Evolutionary conservation across 805 yeast species (phyloP).

Genomic region (Suhomyces xylopsoci): DNA sequence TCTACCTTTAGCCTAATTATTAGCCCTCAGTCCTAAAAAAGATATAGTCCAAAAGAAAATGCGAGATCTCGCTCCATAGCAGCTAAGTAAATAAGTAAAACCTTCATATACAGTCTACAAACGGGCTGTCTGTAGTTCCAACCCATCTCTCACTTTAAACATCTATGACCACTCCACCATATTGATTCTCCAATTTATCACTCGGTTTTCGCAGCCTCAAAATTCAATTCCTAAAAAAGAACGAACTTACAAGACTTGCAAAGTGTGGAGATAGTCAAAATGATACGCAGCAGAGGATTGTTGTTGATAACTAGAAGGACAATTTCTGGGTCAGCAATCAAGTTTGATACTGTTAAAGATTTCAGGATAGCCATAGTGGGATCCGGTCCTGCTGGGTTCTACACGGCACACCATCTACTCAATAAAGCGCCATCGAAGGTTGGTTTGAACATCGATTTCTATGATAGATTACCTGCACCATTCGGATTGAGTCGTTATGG

Average conservation of each 20-base stretch:
- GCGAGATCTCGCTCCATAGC: too few relatives aligned
- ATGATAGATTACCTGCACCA: conserved; percentile 84
- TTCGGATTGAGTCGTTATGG: conserved; percentile 91
- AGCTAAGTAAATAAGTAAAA: too few relatives aligned
- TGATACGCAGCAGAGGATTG: not conserved
- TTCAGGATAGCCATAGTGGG: conserved; percentile 76
- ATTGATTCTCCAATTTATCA: not conserved
- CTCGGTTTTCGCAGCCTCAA: not conserved
- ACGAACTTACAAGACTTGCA: not conserved
- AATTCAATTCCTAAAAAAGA: not conserved
- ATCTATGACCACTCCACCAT: not conserved
- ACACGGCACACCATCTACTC: conserved; percentile 74
- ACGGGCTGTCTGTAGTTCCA: not conserved
- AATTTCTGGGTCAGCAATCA: not conserved
- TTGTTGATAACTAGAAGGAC: not conserved
- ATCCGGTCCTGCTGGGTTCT: conserved; percentile 95
- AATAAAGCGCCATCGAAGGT: conserved; percentile 36
- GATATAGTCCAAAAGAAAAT: too few relatives aligned
- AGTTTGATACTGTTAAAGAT: not conserved
- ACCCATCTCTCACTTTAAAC: not conserved
- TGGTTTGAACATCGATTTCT: conserved; percentile 59
- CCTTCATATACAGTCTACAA: too few relatives aligned
- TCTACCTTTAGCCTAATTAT: too few relatives aligned
- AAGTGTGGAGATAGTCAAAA: not conserved
- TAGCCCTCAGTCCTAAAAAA: too few relatives aligned